These are phyloP conservation scores for Wallacemonas collosoma DNA, from an alignment of 208 protist species.

Conservation along the genomic window DNA sequence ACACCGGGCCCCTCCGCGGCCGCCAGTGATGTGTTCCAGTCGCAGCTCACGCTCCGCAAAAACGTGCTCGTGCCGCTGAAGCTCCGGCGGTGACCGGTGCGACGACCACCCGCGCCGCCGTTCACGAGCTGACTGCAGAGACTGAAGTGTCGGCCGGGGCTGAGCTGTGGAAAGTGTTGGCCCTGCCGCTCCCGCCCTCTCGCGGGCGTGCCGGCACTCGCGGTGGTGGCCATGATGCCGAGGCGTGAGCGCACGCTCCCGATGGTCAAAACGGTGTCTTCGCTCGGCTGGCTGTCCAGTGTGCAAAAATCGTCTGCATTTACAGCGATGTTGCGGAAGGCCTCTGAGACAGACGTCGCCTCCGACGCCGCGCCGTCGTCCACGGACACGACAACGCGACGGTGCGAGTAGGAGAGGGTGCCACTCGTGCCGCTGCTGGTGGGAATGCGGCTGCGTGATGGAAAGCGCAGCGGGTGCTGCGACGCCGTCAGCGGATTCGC, in stretches of 20 bases:
- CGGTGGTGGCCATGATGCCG: background rate
- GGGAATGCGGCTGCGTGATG: background rate
- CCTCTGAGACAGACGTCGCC: background rate
- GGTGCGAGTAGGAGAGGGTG: slow-evolving; percentile 1
- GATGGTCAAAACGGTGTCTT: too few relatives aligned
- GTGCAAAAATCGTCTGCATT: too few relatives aligned
- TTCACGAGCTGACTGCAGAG: slow-evolving; percentile 13
- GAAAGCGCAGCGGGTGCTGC: slow-evolving; percentile 4
- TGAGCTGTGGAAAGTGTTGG: background rate
- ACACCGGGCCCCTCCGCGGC: background rate
- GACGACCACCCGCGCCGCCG: background rate
- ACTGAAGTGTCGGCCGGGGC: background rate
- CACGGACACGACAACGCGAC: slow-evolving; percentile 5
- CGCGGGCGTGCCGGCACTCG: background rate
- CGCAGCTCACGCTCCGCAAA: slow-evolving; percentile 3
- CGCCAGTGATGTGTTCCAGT: slow-evolving; percentile 11
- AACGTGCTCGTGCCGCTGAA: background rate
- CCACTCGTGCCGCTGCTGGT: background rate
- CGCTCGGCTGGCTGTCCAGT: too few relatives aligned
- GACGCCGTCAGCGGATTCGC: background rate
- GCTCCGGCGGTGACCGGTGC: slow-evolving; percentile 3
- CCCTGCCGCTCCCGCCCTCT: background rate
- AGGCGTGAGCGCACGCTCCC: too few relatives aligned
- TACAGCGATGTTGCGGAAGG: too few relatives aligned
- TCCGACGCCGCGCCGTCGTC: background rate